phyloP scores from a whole-genome alignment of 2,329 filamentous ascomycete species.

The Monascus ruber region DNA sequence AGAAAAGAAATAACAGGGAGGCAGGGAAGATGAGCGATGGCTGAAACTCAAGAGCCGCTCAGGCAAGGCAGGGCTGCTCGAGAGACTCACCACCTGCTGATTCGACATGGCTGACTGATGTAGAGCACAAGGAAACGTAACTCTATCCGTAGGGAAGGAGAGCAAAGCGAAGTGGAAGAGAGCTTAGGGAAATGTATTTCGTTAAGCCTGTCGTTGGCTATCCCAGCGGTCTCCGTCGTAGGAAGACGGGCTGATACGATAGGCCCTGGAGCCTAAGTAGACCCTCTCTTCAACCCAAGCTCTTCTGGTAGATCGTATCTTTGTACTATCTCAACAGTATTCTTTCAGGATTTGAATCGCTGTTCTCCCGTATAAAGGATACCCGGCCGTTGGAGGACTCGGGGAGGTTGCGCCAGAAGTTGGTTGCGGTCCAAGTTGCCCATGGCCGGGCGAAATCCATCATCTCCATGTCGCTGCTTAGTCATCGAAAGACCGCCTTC shows the following conservation, averaged over 20 bases:
- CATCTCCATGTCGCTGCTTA: slow-evolving; percentile 19
- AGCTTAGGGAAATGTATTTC: background rate
- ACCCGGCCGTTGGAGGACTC: background rate
- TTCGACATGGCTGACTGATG: slow-evolving; percentile 31
- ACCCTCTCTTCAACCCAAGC: background rate
- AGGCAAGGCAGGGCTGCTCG: slow-evolving; percentile 8
- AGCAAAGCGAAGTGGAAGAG: background rate
- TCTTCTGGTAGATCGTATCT: background rate
- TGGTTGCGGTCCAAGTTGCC: slow-evolving; percentile 25
- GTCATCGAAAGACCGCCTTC: slow-evolving; percentile 14
- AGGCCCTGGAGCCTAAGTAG: background rate
- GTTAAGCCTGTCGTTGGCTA: background rate
- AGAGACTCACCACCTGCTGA: slow-evolving; percentile 36
- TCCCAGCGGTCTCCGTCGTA: slow-evolving; percentile 7
- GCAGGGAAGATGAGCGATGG: background rate
- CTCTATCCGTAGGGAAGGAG: slow-evolving; percentile 3
- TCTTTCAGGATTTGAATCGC: background rate
- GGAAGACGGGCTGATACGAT: slow-evolving; percentile 8
- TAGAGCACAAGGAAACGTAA: slow-evolving; percentile 2
- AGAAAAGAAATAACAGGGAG: slow-evolving; percentile 2
- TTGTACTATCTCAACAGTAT: background rate
- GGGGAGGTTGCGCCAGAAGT: slow-evolving; percentile 4
- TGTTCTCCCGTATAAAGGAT: background rate
- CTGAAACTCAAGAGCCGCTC: slow-evolving; percentile 10
- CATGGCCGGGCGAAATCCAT: slow-evolving; percentile 26